Evolutionary conservation across 2,329 filamentous ascomycete genomes (phyloP).

Genomic region (Westerdykella sp.): DNA sequence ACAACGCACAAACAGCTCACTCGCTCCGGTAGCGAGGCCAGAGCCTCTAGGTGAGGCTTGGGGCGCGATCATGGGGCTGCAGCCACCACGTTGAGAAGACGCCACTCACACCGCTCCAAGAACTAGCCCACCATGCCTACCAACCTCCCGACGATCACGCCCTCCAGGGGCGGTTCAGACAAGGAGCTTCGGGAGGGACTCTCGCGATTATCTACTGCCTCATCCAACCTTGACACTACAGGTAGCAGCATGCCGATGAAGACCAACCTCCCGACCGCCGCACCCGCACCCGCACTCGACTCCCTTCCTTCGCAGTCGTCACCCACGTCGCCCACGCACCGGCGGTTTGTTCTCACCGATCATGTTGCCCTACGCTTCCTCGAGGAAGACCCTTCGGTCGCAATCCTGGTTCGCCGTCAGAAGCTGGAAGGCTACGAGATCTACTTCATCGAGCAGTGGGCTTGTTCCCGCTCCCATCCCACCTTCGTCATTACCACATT

Average conservation of each 20-base stretch:
- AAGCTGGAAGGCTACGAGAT: conserved; percentile 78
- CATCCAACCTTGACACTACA: conserved; percentile 13
- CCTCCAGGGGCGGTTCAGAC: conserved; percentile 17
- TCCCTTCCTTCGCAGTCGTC: conserved; percentile 10
- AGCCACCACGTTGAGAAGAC: too few species aligned
- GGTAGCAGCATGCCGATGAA: conserved; percentile 2
- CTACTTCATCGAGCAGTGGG: conserved; percentile 97
- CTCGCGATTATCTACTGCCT: conserved; percentile 19
- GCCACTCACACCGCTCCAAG: too few species aligned
- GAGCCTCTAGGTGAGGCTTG: conserved; percentile 5
- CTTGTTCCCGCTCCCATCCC: conserved; percentile 81
- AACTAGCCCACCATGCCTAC: conserved; percentile 13
- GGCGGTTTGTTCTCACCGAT: conserved; percentile 60
- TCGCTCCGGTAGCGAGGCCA: conserved; percentile 10
- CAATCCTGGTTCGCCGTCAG: conserved; percentile 64
- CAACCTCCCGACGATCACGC: conserved; percentile 11
- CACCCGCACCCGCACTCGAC: conserved; percentile 8
- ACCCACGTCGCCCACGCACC: conserved; percentile 37
- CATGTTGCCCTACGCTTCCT: conserved; percentile 64
- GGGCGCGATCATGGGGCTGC: conserved; percentile 10
- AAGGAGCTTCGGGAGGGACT: conserved; percentile 24
- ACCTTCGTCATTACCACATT: conserved; percentile 91
- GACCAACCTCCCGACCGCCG: conserved; percentile 8
- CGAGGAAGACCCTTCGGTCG: conserved; percentile 73
- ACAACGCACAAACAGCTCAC: too few species aligned